A percentile compares a stretch with the other conserved stretches of the same genome.
phyloP scores from a whole-genome alignment of 495 filamentous ascomycete species.

The Tuber microsphaerosporum region DNA sequence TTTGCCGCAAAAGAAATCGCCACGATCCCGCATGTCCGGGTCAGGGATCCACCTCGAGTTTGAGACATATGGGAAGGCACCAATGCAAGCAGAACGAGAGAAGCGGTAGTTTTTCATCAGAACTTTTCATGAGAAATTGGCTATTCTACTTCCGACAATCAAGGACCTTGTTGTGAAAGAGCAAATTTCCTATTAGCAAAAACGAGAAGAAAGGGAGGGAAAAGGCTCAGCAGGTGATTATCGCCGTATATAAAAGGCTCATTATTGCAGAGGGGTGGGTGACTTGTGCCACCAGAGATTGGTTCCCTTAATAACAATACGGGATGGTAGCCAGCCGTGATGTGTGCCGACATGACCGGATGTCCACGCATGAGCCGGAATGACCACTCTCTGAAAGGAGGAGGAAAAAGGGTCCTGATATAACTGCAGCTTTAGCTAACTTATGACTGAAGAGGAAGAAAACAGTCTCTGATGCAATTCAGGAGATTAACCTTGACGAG shows the following conservation, averaged over 20 bases:
- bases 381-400: neutral
- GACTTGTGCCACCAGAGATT: neutral
- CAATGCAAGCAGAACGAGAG: neutral
- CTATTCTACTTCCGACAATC: neutral
- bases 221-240: neutral
- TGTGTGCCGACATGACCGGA: neutral
- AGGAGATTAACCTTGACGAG: neutral
- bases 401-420: neutral
- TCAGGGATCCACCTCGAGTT: neutral
- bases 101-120: neutral
- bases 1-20: neutral
- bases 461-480: neutral
- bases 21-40: neutral
- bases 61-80: neutral
- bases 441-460: neutral
- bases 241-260: neutral
- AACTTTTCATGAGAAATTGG: neutral
- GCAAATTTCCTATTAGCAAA: neutral
- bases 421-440: neutral
- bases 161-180: neutral
- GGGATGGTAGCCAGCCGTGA: neutral
- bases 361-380: neutral
- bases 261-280: neutral
- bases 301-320: neutral
- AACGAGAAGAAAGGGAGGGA: neutral